Evolutionary conservation across 2,329 filamentous ascomycete genomes (phyloP), one percentile per base, ranked within the genome.

Genomic region (Penicillium brevicompactum): DNA sequence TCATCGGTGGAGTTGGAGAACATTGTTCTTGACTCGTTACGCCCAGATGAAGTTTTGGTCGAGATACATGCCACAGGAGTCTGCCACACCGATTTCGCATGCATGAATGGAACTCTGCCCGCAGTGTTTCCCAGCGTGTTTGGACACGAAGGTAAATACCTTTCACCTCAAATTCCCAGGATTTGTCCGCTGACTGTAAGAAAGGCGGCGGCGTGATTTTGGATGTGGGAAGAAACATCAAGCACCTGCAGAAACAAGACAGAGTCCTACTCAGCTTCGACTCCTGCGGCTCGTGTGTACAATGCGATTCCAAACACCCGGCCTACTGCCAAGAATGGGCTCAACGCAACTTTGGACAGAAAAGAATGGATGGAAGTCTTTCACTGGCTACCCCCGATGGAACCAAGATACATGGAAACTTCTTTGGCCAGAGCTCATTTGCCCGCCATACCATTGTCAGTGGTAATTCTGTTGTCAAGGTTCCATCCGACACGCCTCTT

Each of bases 381-480:
- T 41, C 38, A 21, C 38, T 41, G 7, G 5, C 38, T 10, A 41
- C 38, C 5, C 3, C 38, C 4, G 38, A 41, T 41, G 38, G 38
- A 18, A 11, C 18, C 10, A 30, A 38, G 7, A 14, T 66, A 11
- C 47, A 47, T 18, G 59, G 66, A 6, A 68, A 65, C 5, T 76
- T 71, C 63, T 76, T 77, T 53, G 75, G 74, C 1, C 74, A 77
- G 49, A 69, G 64, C 14, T 69, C 64, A n/a, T 76, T 76, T 53
- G 63, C 69, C 2, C 64, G 60, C 21, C 50, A 62, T 1, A 65
- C 70, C 0, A 60, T 73, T 13, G 70, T 75, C 14, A 68, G 67
- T 42, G 64, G 63, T 2, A 49, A 45, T 16, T 48, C 42, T 27
- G 21, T 63, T 10, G 52, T 65, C 9, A 59, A 62, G 7, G 59